phyloP scores from a whole-genome alignment of 371 early-diverging fungal species.

The Capillidium heterosporum region DNA sequence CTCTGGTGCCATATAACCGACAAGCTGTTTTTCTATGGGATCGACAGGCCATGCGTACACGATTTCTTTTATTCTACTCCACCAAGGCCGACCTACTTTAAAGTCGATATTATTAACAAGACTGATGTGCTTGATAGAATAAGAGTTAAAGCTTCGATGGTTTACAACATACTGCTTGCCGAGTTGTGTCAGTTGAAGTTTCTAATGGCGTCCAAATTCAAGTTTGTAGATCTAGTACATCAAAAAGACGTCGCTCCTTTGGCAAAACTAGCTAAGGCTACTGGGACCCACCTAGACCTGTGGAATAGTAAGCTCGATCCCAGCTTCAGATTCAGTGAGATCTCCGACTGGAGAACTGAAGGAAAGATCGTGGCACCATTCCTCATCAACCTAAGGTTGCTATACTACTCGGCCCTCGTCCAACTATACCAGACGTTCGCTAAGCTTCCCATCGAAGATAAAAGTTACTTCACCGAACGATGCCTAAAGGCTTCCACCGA shows the following conservation, averaged over 20 bases:
- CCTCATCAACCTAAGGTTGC: background rate
- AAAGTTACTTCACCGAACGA: no score
- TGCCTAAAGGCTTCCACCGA: no score
- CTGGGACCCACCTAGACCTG: background rate
- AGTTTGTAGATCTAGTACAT: background rate
- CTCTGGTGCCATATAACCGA: constrained; percentile 1
- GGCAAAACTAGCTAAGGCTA: background rate
- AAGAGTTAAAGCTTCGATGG: background rate
- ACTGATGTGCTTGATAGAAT: background rate
- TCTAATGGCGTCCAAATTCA: constrained; percentile 3
- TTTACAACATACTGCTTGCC: background rate
- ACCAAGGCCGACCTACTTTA: background rate
- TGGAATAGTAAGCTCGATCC: background rate
- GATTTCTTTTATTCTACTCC: background rate
- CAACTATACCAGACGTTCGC: background rate
- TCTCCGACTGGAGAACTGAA: no score
- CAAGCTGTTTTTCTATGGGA: background rate
- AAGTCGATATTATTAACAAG: background rate
- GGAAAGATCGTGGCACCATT: background rate
- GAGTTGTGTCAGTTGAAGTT: constrained; percentile 2
- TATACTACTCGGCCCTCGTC: background rate
- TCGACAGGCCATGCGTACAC: background rate
- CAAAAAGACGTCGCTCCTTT: background rate
- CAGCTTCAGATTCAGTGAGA: background rate
- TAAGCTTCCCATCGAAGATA: no score